phyloP scores from a whole-genome alignment of 257 asterid species.

The Ocimum tenuiflorum region DNA sequence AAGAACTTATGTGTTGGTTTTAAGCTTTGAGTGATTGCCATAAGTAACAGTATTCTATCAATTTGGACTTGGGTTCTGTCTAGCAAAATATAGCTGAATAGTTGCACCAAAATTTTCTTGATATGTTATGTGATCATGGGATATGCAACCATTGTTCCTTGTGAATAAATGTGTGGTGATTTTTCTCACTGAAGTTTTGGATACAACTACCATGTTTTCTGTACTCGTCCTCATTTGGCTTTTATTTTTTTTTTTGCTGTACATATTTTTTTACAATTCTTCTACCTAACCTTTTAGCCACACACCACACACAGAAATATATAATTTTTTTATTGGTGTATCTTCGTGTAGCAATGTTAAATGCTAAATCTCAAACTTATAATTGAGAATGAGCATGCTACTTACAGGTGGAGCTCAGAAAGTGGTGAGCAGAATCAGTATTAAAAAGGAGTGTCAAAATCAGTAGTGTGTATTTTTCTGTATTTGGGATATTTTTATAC shows the following conservation, averaged over 20 bases:
- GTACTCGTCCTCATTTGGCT: neutral
- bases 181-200: neutral
- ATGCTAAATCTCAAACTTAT: neutral
- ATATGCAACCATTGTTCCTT: neutral
- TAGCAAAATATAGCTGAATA: neutral
- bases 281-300: no score
- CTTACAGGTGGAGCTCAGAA: neutral
- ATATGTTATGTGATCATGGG: neutral
- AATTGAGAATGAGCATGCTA: neutral
- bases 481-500: neutral
- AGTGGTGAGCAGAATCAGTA: neutral
- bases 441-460: neutral
- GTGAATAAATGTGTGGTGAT: neutral
- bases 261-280: no score
- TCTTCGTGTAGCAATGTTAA: neutral
- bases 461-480: neutral
- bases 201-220: neutral
- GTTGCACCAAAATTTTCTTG: neutral
- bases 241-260: no score
- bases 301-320: no score
- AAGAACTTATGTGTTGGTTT: neutral
- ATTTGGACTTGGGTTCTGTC: neutral
- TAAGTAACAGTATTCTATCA: neutral
- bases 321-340: no score
- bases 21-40: neutral